Conservation (phyloP, 345 rosid species). For the Ailanthus altissimus region DNA sequence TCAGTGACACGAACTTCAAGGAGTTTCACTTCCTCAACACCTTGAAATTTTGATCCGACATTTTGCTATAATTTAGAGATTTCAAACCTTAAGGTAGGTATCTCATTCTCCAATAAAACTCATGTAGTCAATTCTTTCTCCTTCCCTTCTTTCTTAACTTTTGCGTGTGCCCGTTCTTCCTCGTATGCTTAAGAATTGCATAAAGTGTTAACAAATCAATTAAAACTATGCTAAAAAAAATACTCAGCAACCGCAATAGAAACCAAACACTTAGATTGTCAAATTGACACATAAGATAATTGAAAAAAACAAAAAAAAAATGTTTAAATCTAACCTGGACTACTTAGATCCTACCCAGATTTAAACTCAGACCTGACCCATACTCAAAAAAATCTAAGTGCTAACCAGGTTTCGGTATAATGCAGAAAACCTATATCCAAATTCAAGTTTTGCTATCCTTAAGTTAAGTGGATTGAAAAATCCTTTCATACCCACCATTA, state of each 20-base stretch:
- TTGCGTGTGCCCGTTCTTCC: slow-evolving; percentile 37
- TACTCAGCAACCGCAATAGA: not conserved
- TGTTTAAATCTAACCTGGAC: too few relatives aligned
- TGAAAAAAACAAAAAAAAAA: too few relatives aligned
- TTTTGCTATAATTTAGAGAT: slow-evolving; percentile 41
- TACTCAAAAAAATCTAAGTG: too few relatives aligned
- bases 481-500: too few relatives aligned
- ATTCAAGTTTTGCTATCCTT: too few relatives aligned
- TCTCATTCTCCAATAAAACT: slow-evolving; percentile 49
- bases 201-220: not conserved
- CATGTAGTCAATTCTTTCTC: slow-evolving; percentile 36
- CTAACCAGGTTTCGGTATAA: too few relatives aligned
- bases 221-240: not conserved
- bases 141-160: slow-evolving; percentile 35
- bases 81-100: slow-evolving; percentile 57
- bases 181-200: slow-evolving; percentile 43
- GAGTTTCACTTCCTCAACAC: slow-evolving; percentile 33
- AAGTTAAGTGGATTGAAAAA: too few relatives aligned
- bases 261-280: not conserved
- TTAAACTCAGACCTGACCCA: too few relatives aligned
- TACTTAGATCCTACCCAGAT: too few relatives aligned
- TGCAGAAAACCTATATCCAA: too few relatives aligned
- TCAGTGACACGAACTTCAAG: slow-evolving; percentile 39
- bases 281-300: not conserved
- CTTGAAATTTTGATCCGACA: slow-evolving; percentile 31